Evolutionary conservation across 1,139 yeast genomes (phyloP), one percentile per base, ranked within the genome.

Genomic region (Magnusiomyces magnusii): DNA sequence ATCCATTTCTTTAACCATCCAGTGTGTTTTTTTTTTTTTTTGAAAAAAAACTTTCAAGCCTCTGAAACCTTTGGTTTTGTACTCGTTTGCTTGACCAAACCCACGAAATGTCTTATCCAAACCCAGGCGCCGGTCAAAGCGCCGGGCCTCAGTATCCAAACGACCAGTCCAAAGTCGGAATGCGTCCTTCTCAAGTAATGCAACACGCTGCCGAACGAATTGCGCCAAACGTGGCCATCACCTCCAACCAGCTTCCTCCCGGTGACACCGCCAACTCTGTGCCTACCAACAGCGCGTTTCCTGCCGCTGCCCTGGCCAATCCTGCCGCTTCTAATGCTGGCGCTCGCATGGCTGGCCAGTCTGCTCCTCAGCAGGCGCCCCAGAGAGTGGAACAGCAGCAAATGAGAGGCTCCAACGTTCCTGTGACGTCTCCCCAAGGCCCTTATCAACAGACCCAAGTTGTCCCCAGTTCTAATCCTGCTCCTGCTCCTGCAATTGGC

Each of bases 271-370:
- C 36, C 19, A 34, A 53, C 3, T 71, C 68, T 58, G 57, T 57
- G 28, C 58, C 66, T 2, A 67, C 71, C 1, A 71, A 70, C 39
- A 65, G 70, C 1, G 65, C 70, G 9, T 62, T 65, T 23, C 72
- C 72, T 3, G 63, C 67, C 2, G 71, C 71, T n/a, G 62, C 63
- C 15, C 61, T 64, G 7, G 70, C 71, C 23, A 64, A 66, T 47
- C 47, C 55, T 31, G 60, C 58, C 21, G 69, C 72, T 2, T 55
- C 51, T 28, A 66, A 67, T 55, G 69, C 71, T 9, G 70, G 55
- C n/a, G 55, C 47, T 13, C 47, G 55, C 7, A 2, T 31, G 39
- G 5, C 41, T n/a, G 53, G 69, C 21, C 53, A 55, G 13, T 58
- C 60, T 27, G 57, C 59, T 24, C 54, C 61, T 1, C 44, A 15